A percentile compares a stretch with the other conserved stretches of the same genome.
These are phyloP conservation scores for Oidiodendron maius DNA, from an alignment of 495 filamentous ascomycete genomes.

Conservation along the genomic window DNA sequence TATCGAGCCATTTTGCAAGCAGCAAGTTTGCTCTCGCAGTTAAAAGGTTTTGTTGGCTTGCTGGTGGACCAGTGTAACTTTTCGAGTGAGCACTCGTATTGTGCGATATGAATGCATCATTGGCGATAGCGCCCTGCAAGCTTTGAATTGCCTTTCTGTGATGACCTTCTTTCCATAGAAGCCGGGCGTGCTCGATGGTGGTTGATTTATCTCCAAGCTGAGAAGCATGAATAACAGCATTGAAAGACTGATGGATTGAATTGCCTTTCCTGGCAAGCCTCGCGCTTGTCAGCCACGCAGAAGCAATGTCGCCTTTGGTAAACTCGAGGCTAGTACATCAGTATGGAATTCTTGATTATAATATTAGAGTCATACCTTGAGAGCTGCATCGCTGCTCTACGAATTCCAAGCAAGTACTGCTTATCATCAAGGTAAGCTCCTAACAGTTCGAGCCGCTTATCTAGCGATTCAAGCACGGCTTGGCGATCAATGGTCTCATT, in stretches of 20 bases:
- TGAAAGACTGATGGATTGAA: conserved; percentile 79
- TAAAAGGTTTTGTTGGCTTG: conserved; percentile 42
- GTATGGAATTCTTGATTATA: background rate
- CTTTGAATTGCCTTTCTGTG: conserved; percentile 93
- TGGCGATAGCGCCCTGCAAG: conserved; percentile 75
- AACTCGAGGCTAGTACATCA: conserved; percentile 33
- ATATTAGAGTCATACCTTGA: conserved; percentile 22
- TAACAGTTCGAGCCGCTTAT: conserved; percentile 72
- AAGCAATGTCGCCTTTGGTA: conserved; percentile 65
- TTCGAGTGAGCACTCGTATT: conserved; percentile 28
- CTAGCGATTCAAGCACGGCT: conserved; percentile 51
- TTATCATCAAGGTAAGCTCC: conserved; percentile 86
- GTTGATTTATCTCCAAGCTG: conserved; percentile 77
- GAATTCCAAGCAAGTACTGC: conserved; percentile 85
- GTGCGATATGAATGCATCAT: conserved; percentile 55
- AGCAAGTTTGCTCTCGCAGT: conserved; percentile 69
- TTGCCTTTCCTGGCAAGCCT: conserved; percentile 80
- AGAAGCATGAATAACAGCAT: conserved; percentile 85
- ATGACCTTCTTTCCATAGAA: conserved; percentile 92
- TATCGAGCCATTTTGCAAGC: conserved; percentile 94
- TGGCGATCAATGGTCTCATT: conserved; percentile 23
- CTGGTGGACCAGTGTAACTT: conserved; percentile 25
- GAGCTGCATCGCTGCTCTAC: conserved; percentile 75
- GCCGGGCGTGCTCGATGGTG: conserved; percentile 83
- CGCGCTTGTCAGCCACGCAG: conserved; percentile 80